A percentile compares a stretch with the other conserved stretches of the same genome.
These are phyloP conservation scores for Epichloe elymi DNA, from an alignment of 2,329 filamentous ascomycete genomes.

Conservation along the genomic window DNA sequence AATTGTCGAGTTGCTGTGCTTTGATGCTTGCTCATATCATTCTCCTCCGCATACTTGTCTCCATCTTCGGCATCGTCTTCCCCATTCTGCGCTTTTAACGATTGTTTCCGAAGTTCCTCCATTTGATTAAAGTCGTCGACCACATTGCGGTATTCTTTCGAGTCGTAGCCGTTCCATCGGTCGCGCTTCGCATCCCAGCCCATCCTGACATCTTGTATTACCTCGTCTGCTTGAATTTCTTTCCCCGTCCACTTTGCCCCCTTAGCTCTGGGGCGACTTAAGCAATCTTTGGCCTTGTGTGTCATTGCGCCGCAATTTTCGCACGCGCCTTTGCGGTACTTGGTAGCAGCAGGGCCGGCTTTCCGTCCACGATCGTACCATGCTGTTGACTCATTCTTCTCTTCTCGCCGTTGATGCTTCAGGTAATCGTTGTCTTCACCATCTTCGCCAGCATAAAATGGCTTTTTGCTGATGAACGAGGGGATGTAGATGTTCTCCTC, in stretches of 20 bases:
- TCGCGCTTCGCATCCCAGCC: slow-evolving; percentile 97
- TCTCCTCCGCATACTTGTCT: slow-evolving; percentile 82
- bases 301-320: slow-evolving; percentile 98
- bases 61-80: slow-evolving; percentile 43
- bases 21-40: slow-evolving; percentile 90
- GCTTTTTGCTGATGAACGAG: slow-evolving; percentile 92
- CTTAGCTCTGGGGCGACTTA: slow-evolving; percentile 75
- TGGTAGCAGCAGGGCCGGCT: slow-evolving; percentile 76
- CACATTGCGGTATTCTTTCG: slow-evolving; percentile 73
- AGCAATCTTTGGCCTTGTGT: slow-evolving; percentile 88
- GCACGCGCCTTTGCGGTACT: slow-evolving; percentile 94
- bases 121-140: slow-evolving; percentile 81
- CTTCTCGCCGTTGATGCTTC: slow-evolving; percentile 68
- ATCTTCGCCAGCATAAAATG: slow-evolving; percentile 81
- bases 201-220: slow-evolving; percentile 70
- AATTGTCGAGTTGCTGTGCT: slow-evolving; percentile 83
- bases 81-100: slow-evolving; percentile 26
- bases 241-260: slow-evolving; percentile 87
- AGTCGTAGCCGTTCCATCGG: slow-evolving; percentile 96
- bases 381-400: slow-evolving; percentile 58
- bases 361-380: slow-evolving; percentile 91
- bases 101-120: slow-evolving; percentile 56
- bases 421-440: slow-evolving; percentile 77
- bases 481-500: slow-evolving; percentile 98
- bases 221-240: slow-evolving; percentile 87